Base-by-base conservation (phyloP, 1,139 yeast species). In the Candida smagusa region DNA sequence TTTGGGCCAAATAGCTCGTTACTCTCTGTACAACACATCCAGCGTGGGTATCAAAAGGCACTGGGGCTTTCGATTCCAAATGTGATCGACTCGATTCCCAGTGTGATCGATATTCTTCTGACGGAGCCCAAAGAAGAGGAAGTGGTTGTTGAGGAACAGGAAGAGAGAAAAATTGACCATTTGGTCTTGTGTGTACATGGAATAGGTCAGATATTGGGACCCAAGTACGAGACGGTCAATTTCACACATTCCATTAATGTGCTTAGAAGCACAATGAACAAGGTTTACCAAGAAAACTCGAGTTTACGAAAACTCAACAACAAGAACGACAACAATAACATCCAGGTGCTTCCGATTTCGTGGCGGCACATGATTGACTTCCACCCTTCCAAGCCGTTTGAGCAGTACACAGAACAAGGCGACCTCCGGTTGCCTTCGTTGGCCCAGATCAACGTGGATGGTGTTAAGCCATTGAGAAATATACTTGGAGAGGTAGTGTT, bases 111-210 rank as follows among this genome's bases (percentile, higher is more conserved):
- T 6, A 23, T 23, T n/a, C 9, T 23, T 23, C 11, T 23, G 26
- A 6, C 11, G 7, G 11, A n/a, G 11, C 29, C 8, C 12, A 8
- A 27, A 27, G 29, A 27, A 12, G 29, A 27, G 29, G 29, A 28
- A 3, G 23, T 24, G 2, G 27, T 12, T 28, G 16, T 12, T 8
- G 16, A 28, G 6, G 9, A 8, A 12, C 9, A 25, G 16, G 54
- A 61, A 4, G 59, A 69, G 29, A 63, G 95, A 42, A 68, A 77
- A 23, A 72, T 89, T 12, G 89, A 87, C 36, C 97, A 92, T 59
- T 62, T 92, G 39, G 77, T 90, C 2, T 66, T 92, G 12, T 92
- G 95, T 47, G 75, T 90, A 33, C 98, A 92, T 59, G 97, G 98
- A 0, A 87, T 92, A 45, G 97, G 97, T 1, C 98, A 92, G 58